A percentile compares a stretch with the other conserved stretches of the same genome.
Evolutionary conservation across 129 eudicot genomes (phyloP).

Genomic region (Lactuca saligna): DNA sequence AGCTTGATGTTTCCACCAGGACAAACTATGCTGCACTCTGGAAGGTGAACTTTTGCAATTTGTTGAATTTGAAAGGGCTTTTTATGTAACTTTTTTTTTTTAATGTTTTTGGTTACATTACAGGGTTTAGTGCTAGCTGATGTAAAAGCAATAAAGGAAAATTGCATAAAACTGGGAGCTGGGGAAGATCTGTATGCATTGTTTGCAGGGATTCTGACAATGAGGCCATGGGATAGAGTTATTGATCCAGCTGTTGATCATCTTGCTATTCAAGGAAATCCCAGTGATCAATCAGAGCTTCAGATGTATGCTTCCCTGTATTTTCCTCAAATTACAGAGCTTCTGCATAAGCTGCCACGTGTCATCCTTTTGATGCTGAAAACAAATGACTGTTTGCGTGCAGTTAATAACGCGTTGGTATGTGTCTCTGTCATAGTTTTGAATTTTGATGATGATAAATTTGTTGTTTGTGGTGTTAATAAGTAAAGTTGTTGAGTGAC

Average conservation of each 20-base stretch:
- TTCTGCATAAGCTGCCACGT: slow-evolving; percentile 82
- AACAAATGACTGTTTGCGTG: slow-evolving; percentile 88
- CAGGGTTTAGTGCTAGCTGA: slow-evolving; percentile 88
- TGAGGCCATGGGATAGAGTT: slow-evolving; percentile 92
- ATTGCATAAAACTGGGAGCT: slow-evolving; percentile 78
- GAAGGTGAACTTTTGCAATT: slow-evolving; percentile 51
- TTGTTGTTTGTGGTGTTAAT: not conserved
- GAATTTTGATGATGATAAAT: not conserved
- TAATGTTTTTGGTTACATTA: slow-evolving; percentile 6
- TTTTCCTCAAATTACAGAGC: slow-evolving; percentile 89
- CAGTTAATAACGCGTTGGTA: slow-evolving; percentile 83
- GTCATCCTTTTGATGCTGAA: slow-evolving; percentile 91
- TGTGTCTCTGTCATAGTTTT: not conserved
- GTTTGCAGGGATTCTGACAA: slow-evolving; percentile 92
- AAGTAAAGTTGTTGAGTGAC: not conserved
- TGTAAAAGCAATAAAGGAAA: slow-evolving; percentile 73
- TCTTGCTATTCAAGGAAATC: slow-evolving; percentile 70
- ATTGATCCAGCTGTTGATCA: slow-evolving; percentile 85
- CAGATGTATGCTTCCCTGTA: slow-evolving; percentile 94
- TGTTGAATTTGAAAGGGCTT: not conserved
- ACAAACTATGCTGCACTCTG: slow-evolving; percentile 85
- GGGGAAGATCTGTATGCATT: slow-evolving; percentile 86
- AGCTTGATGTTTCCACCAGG: slow-evolving; percentile 63
- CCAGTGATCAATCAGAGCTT: slow-evolving; percentile 74
- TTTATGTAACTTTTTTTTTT: not conserved